Evolutionary conservation across 306 rosid genomes (phyloP), one percentile per base, ranked within the genome.

Genomic region (Fagus crenata): DNA sequence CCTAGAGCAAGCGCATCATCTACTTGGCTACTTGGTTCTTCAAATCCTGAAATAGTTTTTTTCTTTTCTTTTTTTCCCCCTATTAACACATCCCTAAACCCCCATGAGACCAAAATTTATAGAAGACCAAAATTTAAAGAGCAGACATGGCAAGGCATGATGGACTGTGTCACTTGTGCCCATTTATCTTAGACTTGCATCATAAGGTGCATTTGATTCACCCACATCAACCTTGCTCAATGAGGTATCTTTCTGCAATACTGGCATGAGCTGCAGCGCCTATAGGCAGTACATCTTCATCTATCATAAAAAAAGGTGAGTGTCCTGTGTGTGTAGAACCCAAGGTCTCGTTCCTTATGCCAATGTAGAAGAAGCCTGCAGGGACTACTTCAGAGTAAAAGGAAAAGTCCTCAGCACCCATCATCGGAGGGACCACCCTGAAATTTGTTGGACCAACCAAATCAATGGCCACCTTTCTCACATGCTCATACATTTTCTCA

Each of bases 321-420:
- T 93, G 98, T 3, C 96, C 98, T 0, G 97, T 93, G 89, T 93
- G 96, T 56, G 76, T 84, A 53, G 98, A 94, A 7, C 98, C 98
- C 32, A 94, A 67, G 28, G 96, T 92, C 77, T 94, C 97, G 22
- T 92, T 92, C 85, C 89, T 85, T 43, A 93, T 71, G 1, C 98
- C 98, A 14, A 93, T 91, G 87, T 91, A 93, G 76, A 71, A 93
- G 85, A 91, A 93, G 35, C 90, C 97, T 12, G 93, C 89, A 0
- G 98, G 96, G 77, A 90, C 83, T 46, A 84, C 82, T 80, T 92
- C 80, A 0, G 94, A 82, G 87, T 87, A 92, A 78, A 94, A 94
- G 40, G 98, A 92, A 79, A 89, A 94, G 80, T 94, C 98, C 87
- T 94, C 98, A 1, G 96, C 98, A 2, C 97, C 98, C 98, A 94